A percentile compares a stretch with the other conserved stretches of the same genome.
phyloP scores from a whole-genome alignment of 257 asterid species.

The Fraxinus americana region DNA sequence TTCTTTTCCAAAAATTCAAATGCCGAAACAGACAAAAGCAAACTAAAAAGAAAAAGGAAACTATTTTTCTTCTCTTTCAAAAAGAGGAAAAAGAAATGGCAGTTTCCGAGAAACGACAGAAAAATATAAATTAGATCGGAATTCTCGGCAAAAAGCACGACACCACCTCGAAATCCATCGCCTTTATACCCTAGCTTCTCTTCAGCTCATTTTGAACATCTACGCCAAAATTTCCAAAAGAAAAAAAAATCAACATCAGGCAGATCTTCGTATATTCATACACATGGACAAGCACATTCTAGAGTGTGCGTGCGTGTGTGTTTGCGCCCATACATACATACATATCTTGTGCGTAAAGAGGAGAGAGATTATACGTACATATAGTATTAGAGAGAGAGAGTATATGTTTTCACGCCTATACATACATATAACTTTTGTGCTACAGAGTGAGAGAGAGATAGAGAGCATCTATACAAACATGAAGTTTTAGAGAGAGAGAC shows the following conservation, averaged over 20 bases:
- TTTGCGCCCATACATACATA: too few relatives aligned
- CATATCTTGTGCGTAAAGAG: too few relatives aligned
- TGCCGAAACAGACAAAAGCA: constrained; percentile 29
- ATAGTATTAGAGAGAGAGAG: too few relatives aligned
- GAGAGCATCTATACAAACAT: constrained; percentile 17
- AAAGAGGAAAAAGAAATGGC: constrained; percentile 26
- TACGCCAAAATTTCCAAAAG: constrained; percentile 4
- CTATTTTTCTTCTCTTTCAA: constrained; percentile 14
- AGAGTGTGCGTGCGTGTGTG: too few relatives aligned
- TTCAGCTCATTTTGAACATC: constrained; percentile 42
- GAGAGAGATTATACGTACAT: too few relatives aligned
- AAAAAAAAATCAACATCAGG: background rate
- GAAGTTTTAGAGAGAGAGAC: constrained; percentile 23
- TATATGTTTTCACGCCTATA: background rate
- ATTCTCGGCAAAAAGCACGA: constrained; percentile 55
- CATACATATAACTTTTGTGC: background rate
- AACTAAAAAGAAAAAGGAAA: constrained; percentile 14
- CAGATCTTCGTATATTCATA: constrained; percentile 22
- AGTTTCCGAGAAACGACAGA: constrained; percentile 34
- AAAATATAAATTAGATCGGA: constrained; percentile 49
- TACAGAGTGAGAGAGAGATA: background rate
- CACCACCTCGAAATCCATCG: constrained; percentile 56
- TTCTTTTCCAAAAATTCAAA: constrained; percentile 42
- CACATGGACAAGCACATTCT: constrained; percentile 17
- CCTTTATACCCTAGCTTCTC: constrained; percentile 32